A percentile compares a stretch with the other conserved stretches of the same genome.
Evolutionary conservation across 2,329 filamentous ascomycete species (phyloP).

Genomic region (Fusarium nelsonii): DNA sequence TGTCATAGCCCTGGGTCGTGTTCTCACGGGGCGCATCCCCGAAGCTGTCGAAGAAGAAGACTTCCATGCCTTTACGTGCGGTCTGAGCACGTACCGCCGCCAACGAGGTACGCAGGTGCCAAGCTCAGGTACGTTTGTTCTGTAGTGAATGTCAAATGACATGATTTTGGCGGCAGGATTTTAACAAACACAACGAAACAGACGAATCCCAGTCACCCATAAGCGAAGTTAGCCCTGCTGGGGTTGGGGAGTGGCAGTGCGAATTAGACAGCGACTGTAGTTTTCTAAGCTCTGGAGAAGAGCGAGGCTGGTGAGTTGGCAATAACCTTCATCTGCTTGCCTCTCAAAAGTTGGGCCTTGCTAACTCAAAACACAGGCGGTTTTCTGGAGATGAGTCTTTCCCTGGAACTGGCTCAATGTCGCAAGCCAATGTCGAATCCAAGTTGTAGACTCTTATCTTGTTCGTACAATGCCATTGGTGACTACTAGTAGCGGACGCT

Average conservation of each 20-base stretch:
- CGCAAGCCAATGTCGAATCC: conserved; percentile 46
- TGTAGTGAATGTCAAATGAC: conserved; percentile 18
- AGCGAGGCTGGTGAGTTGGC: conserved; percentile 83
- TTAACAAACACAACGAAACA: conserved; percentile 34
- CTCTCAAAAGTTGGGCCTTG: neutral
- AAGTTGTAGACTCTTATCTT: conserved; percentile 48
- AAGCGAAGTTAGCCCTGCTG: conserved; percentile 11
- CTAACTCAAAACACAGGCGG: conserved; percentile 49
- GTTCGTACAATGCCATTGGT: conserved; percentile 11
- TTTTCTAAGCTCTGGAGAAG: conserved; percentile 82
- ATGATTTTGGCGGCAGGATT: neutral
- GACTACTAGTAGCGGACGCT: conserved; percentile 3
- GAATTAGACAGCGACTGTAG: conserved; percentile 85
- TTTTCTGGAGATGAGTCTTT: conserved; percentile 72
- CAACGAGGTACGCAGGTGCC: conserved; percentile 45
- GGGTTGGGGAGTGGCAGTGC: conserved; percentile 82
- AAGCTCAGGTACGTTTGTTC: conserved; percentile 34
- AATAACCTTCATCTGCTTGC: conserved; percentile 19
- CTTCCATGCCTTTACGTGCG: conserved; percentile 87
- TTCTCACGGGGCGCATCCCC: conserved; percentile 83
- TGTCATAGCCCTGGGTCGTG: conserved; percentile 86
- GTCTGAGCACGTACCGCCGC: conserved; percentile 74
- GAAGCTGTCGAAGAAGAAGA: conserved; percentile 78
- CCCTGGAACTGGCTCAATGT: conserved; percentile 55
- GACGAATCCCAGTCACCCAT: conserved; percentile 21